A percentile compares a stretch with the other conserved stretches of the same genome.
Conservation (phyloP, 225 moss, liverwort and hornwort genomes). For the Marchantia paleacea region DNA sequence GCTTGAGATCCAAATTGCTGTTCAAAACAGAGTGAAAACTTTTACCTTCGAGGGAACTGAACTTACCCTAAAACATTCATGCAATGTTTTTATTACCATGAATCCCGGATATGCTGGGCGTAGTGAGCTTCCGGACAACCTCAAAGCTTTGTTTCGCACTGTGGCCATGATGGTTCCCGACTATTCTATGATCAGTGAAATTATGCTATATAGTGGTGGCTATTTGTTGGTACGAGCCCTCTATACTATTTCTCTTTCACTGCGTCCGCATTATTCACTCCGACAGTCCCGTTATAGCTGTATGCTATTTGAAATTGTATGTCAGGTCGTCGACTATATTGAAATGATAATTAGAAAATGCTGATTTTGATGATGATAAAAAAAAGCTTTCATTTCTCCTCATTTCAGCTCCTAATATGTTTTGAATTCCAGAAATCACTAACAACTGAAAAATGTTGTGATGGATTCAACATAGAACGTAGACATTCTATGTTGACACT, state of each 20-base stretch:
- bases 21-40: conserved; percentile 74
- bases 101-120: conserved; percentile 92
- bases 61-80: conserved; percentile 61
- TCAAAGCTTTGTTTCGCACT: conserved; percentile 80
- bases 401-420: no score
- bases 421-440: no score
- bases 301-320: neutral
- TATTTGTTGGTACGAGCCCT: conserved; percentile 54
- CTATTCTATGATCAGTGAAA: conserved; percentile 94
- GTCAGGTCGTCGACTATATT: neutral
- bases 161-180: conserved; percentile 97
- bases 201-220: conserved; percentile 87
- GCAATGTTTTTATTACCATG: conserved; percentile 84
- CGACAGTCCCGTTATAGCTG: neutral
- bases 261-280: neutral
- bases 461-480: no score
- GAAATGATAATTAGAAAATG: neutral
- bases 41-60: conserved; percentile 88
- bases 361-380: no score
- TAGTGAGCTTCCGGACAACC: conserved; percentile 81
- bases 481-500: no score
- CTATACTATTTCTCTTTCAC: neutral
- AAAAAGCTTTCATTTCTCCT: no score
- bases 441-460: no score
- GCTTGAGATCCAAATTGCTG: conserved; percentile 82